These are phyloP conservation scores for Moringa oleifera DNA, from an alignment of 345 rosid species.

Conservation along the genomic window DNA sequence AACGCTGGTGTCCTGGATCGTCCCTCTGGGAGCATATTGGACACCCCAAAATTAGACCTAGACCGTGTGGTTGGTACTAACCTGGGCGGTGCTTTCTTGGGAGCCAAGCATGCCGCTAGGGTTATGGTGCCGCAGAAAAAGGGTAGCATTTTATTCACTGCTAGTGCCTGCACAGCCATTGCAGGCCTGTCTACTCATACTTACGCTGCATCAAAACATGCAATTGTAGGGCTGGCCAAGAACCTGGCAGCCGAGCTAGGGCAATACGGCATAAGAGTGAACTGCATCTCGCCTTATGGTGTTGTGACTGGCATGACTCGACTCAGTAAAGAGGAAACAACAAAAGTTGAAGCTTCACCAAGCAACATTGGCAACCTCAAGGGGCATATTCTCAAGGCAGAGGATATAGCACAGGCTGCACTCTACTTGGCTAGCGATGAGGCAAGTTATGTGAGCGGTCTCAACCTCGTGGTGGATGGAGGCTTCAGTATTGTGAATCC, in stretches of 20 bases:
- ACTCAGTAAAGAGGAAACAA: conserved; percentile 27
- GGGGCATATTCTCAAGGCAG: conserved; percentile 48
- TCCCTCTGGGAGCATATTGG: conserved; percentile 47
- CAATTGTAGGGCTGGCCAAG: conserved; percentile 54
- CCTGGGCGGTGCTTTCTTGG: conserved; percentile 73
- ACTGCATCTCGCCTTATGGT: conserved; percentile 58
- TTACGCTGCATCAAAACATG: conserved; percentile 26
- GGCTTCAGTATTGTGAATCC: too few relatives aligned
- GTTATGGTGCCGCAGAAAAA: conserved; percentile 47
- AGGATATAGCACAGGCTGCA: conserved; percentile 60
- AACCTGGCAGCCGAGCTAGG: conserved; percentile 58
- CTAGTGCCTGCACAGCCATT: conserved; percentile 26
- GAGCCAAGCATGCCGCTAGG: conserved; percentile 74
- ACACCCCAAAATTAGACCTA: conserved; percentile 44
- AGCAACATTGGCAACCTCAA: conserved; percentile 36
- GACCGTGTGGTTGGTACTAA: conserved; percentile 59
- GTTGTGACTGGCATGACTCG: conserved; percentile 47
- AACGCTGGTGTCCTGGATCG: conserved; percentile 30
- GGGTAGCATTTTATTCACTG: conserved; percentile 35
- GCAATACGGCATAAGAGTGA: conserved; percentile 60
- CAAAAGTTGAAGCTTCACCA: conserved; percentile 38
- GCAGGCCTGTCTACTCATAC: conserved; percentile 20
- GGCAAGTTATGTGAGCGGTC: conserved; percentile 51
- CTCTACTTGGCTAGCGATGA: conserved; percentile 67
- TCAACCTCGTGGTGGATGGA: conserved; percentile 57